These are phyloP conservation scores for Colletotrichum incanum DNA, from an alignment of 2,329 filamentous ascomycete genomes.

Conservation along the genomic window DNA sequence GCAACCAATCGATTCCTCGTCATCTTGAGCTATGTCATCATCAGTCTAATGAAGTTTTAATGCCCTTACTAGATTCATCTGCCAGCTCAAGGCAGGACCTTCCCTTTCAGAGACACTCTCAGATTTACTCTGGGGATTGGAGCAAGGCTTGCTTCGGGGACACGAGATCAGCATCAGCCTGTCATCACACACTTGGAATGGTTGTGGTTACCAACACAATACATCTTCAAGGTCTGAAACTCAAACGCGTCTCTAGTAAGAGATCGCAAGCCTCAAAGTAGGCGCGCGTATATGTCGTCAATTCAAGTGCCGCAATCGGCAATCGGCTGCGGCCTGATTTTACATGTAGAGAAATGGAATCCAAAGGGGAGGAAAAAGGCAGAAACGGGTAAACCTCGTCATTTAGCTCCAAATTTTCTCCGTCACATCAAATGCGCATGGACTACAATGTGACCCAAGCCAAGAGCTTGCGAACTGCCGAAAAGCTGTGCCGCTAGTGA, in stretches of 20 bases:
- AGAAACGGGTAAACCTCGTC: neutral
- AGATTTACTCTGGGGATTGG: no score
- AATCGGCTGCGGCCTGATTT: neutral
- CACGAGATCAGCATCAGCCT: neutral
- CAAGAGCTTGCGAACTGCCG: constrained; percentile 1
- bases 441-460: constrained; percentile 1
- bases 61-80: neutral
- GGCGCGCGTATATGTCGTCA: neutral
- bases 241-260: neutral
- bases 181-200: neutral
- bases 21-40: neutral
- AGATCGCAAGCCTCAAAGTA: neutral
- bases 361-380: neutral
- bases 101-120: neutral
- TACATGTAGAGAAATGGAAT: neutral
- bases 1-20: neutral
- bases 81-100: neutral
- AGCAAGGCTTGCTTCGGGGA: neutral
- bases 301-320: neutral
- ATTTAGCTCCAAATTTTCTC: neutral
- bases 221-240: neutral
- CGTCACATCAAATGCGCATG: neutral
- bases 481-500: neutral
- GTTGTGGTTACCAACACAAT: neutral
- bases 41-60: neutral